phyloP scores from a whole-genome alignment of 2,329 filamentous ascomycete genomes.

The Massarina eburnea region DNA sequence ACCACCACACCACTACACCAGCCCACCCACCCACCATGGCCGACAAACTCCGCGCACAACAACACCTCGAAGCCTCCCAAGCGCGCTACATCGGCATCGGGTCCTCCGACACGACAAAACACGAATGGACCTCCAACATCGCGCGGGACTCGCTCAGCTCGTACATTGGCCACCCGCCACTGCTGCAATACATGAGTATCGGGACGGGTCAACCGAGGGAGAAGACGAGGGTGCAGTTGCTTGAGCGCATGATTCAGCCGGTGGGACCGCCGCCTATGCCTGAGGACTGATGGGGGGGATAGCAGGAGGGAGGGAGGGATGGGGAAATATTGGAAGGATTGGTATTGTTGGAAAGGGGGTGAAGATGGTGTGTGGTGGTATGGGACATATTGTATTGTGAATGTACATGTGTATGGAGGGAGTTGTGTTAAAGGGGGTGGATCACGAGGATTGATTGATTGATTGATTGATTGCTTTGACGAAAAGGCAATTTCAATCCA shows the following conservation, averaged over 20 bases:
- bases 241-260: slow-evolving; percentile 71
- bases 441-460: too few species aligned
- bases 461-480: too few species aligned
- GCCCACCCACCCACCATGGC: slow-evolving; percentile 55
- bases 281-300: too few species aligned
- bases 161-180: slow-evolving; percentile 84
- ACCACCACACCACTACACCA: not conserved
- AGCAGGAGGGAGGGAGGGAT: slow-evolving; percentile 37
- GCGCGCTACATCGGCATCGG: slow-evolving; percentile 95
- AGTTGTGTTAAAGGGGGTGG: too few species aligned
- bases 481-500: too few species aligned
- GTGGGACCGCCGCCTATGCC: slow-evolving; percentile 67
- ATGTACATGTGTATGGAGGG: too few species aligned
- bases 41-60: slow-evolving; percentile 95
- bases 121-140: slow-evolving; percentile 97
- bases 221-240: slow-evolving; percentile 76
- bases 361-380: too few species aligned
- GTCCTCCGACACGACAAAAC: slow-evolving; percentile 93
- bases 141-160: slow-evolving; percentile 88
- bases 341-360: slow-evolving; percentile 7
- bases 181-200: slow-evolving; percentile 85
- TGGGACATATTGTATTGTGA: too few species aligned
- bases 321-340: not conserved
- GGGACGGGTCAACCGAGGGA: slow-evolving; percentile 83
- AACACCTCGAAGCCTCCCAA: slow-evolving; percentile 96